Conservation (phyloP, 257 asterid genomes). For the Gentiana straminea region DNA sequence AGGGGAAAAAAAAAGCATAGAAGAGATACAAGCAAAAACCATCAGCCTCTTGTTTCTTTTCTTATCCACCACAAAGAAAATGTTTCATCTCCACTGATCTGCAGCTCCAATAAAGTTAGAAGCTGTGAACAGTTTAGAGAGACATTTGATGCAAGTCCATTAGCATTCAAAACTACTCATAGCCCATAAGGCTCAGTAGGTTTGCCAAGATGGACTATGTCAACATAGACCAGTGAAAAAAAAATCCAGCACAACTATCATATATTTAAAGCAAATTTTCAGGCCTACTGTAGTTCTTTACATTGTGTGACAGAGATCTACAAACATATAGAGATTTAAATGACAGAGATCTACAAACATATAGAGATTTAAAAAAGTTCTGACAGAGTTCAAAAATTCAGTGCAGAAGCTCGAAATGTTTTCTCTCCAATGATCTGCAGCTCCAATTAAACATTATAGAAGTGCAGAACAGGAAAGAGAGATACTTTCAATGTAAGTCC, state of each 20-base stretch:
- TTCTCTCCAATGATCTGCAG: conserved; percentile 42
- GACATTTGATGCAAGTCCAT: conserved; percentile 37
- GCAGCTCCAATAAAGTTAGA: conserved; percentile 28
- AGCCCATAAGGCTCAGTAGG: conserved; percentile 22
- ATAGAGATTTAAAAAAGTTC: too few species aligned
- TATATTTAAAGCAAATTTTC: too few species aligned
- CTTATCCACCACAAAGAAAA: not conserved
- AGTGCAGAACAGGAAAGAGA: conserved; percentile 36
- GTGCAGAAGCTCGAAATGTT: conserved; percentile 8
- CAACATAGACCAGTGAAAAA: too few species aligned
- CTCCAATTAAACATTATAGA: conserved; percentile 18
- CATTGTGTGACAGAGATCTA: too few species aligned
- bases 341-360: too few species aligned
- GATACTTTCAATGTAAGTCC: conserved; percentile 30
- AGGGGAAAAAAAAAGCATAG: not conserved
- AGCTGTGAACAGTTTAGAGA: conserved; percentile 36
- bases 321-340: too few species aligned
- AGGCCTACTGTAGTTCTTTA: too few species aligned
- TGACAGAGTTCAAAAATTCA: too few species aligned
- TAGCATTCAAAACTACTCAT: conserved; percentile 58
- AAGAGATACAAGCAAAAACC: not conserved
- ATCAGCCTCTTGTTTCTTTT: not conserved
- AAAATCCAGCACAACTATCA: too few species aligned
- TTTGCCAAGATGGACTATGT: conserved; percentile 56
- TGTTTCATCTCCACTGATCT: conserved; percentile 43